phyloP scores from a whole-genome alignment of 192 early-diverging fungal genomes.

The Coemansia javaensis region DNA sequence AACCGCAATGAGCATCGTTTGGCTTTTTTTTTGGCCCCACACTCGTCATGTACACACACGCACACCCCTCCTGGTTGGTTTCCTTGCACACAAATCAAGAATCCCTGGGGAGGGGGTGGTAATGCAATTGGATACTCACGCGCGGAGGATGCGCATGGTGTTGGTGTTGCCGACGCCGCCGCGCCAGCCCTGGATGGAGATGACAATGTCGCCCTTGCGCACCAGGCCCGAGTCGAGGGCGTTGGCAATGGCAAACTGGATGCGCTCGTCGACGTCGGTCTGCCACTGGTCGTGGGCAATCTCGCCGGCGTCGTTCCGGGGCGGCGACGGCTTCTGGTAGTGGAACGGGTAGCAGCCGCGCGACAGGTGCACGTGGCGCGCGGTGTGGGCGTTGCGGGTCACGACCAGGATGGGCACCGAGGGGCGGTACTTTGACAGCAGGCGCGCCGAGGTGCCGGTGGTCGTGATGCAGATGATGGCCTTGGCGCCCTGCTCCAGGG shows the following conservation, averaged over 20 bases:
- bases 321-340: constrained; percentile 52
- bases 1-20: no score
- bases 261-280: constrained; percentile 73
- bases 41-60: no score
- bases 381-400: constrained; percentile 71
- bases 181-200: constrained; percentile 76
- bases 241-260: constrained; percentile 73
- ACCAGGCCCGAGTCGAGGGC: constrained; percentile 64
- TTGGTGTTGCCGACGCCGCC: constrained; percentile 78
- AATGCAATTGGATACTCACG: constrained; percentile 32
- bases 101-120: background rate
- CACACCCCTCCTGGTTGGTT: no score
- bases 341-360: constrained; percentile 79
- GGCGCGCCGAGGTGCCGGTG: constrained; percentile 80
- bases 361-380: constrained; percentile 71
- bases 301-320: constrained; percentile 35
- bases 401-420: constrained; percentile 87
- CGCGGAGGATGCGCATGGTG: constrained; percentile 71
- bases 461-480: constrained; percentile 89
- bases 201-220: constrained; percentile 62
- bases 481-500: constrained; percentile 78
- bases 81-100: background rate
- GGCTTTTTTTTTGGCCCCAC: no score
- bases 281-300: constrained; percentile 65
- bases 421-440: constrained; percentile 93